Evolutionary conservation across 2,329 filamentous ascomycete species (phyloP), one percentile per base, ranked within the genome.

Genomic region (Dryadomyces quercivorus): DNA sequence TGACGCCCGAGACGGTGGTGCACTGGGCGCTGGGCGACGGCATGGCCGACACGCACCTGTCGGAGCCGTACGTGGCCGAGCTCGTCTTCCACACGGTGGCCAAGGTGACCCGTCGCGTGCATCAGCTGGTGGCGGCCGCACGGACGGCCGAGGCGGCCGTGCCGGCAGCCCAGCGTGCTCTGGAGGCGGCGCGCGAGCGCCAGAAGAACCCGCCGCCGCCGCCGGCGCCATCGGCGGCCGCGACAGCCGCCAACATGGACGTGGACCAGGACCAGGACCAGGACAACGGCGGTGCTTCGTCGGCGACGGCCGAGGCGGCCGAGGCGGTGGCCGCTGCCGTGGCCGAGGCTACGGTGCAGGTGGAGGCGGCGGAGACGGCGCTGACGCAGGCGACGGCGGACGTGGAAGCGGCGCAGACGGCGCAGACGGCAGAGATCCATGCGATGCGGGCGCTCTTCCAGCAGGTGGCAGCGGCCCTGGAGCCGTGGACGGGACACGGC

Each of bases 81-180:
- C 85, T 97, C 72, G 84, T 97, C 16, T 83, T 84, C 58, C 86
- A 86, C 61, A 97, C 93, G 0, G 84, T 96, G 52, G 78, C 82
- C 64, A 97, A 98, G 71, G 92, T 97, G 50, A 91, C 89, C 1
- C 84, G 84, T 59, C 86, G 91, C 34, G 83, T 94, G 52, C 82
- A 88, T 45, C 88, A 95, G 69, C 84, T 96, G 22, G 80, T 88
- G 10, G 72, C 75, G 1, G 53, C 66, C 1, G 57, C 55, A 22
- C 57, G 58, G 34, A 52, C 62, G 2, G 55, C 60, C 2, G 43
- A 55, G 10, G 62, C 61, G 8, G 70, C 73, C 44, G 69, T 68
- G 4, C 16, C 26, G n/a, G 61, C 52, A 1, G 56, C 65, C 1
- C 56, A 50, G 34, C 54, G 56, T 16, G 58, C 61, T 6, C 48